Evolutionary conservation across 176 grass and related monocot genomes (phyloP), one percentile per base, ranked within the genome.

Genomic region (Pontederia crassipes): DNA sequence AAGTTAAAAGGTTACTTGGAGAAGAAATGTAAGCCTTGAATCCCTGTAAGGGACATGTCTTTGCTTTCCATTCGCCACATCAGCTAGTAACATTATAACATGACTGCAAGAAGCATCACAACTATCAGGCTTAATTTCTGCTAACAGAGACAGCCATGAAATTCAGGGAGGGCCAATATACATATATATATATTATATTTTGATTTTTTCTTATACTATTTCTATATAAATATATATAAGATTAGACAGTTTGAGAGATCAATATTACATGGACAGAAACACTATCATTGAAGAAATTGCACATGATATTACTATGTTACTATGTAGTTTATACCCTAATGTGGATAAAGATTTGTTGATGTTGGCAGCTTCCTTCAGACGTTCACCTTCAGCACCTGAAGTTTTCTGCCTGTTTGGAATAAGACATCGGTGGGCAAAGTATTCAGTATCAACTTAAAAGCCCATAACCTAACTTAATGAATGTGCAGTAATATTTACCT

Each of bases 261-360:
- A 3, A 0, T 11, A 60, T 55, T 32, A 69, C 10, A 54, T 12
- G 45, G 5, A 79, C 35, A 57, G 26, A 79, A 5, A 32, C 17
- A 48, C 11, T 26, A 46, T 6, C 24, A 47, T 80, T 69, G 16
- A 53, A 62, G 26, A 28, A 55, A 54, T 8, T 53, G 7, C 12
- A 24, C 45, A 63, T 62, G 62, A 77, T 75, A 12, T 65, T 56
- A 29, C n/a, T 57, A 48, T 15, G 24, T 49, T 56, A 29, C n/a
- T 57, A 48, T 15, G 24, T 49, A 27, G 15, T 32, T 60, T 58
- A 11, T 78, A 97, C 93, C 93, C 84, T 53, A 97, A 74, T 83
- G 87, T 97, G 61, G 93, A 97, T 52, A 97, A 75, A n/a, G 93
- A 97, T 88, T 83, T 97, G 52, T 97, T 97, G 61, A 97, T 97